Conservation (phyloP, 352 stramenopile genomes). For the Plasmopara muralis region DNA sequence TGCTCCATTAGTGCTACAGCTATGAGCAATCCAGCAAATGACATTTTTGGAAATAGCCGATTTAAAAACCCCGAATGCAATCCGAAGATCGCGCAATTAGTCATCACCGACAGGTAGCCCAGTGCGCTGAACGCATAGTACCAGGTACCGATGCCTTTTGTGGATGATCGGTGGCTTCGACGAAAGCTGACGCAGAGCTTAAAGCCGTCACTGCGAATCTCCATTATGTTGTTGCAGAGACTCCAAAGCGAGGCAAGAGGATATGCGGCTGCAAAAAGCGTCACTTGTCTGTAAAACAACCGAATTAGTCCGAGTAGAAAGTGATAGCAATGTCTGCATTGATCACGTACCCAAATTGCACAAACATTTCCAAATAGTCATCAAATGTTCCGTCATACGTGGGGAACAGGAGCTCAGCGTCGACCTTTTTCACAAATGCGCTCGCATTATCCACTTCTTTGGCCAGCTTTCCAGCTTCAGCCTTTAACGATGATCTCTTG, state of each 20-base stretch:
- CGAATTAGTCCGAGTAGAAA: neutral
- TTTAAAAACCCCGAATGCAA: constrained; percentile 85
- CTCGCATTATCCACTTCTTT: constrained; percentile 51
- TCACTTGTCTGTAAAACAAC: constrained; percentile 69
- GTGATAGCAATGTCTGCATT: neutral
- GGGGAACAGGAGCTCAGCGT: constrained; percentile 73
- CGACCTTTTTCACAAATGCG: constrained; percentile 57
- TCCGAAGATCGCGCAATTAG: constrained; percentile 92
- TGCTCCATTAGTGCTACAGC: constrained; percentile 64
- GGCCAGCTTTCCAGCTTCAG: constrained; percentile 69
- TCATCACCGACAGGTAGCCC: constrained; percentile 89
- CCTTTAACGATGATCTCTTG: constrained; percentile 69
- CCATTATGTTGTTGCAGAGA: constrained; percentile 92
- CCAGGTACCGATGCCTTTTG: constrained; percentile 90
- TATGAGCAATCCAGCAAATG: constrained; percentile 50
- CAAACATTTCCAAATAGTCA: constrained; percentile 93
- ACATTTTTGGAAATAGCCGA: constrained; percentile 57
- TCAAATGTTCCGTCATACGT: constrained; percentile 86
- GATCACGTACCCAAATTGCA: constrained; percentile 82
- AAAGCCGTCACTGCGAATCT: constrained; percentile 93
- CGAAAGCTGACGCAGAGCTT: constrained; percentile 88
- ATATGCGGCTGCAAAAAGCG: constrained; percentile 91
- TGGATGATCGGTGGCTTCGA: constrained; percentile 54
- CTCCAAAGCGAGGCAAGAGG: constrained; percentile 90
- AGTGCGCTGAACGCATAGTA: constrained; percentile 86